A percentile compares a stretch with the other conserved stretches of the same genome.
phyloP scores from a whole-genome alignment of 768 basidiomycete genomes.

The Lactarius indigo region DNA sequence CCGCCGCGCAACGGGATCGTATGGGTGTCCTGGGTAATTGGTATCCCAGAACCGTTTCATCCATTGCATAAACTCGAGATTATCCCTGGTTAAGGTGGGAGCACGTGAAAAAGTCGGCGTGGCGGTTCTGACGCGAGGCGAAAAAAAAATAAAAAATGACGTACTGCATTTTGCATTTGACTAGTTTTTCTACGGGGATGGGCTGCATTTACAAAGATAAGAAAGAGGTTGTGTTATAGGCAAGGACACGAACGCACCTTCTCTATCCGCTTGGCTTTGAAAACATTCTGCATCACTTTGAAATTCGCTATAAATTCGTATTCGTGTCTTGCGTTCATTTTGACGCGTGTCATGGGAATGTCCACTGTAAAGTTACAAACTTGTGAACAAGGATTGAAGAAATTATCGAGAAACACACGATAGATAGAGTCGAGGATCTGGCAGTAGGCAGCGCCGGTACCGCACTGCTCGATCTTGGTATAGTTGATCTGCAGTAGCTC shows the following conservation, averaged over 20 bases:
- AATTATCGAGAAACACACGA: slow-evolving; percentile 45
- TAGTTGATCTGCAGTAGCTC: slow-evolving; percentile 88
- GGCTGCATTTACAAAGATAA: slow-evolving; percentile 49
- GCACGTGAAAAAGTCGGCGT: slow-evolving; percentile 8
- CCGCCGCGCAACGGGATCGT: slow-evolving; percentile 80
- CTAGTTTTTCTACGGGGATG: slow-evolving; percentile 89
- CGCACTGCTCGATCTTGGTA: slow-evolving; percentile 91
- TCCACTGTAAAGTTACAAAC: slow-evolving; percentile 55
- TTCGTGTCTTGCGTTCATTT: slow-evolving; percentile 94
- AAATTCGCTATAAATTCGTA: slow-evolving; percentile 95
- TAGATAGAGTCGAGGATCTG: slow-evolving; percentile 95
- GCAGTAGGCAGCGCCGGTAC: slow-evolving; percentile 88
- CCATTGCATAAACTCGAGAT: slow-evolving; percentile 99
- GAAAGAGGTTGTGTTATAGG: background rate
- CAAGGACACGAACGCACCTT: slow-evolving; percentile 52
- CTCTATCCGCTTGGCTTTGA: slow-evolving; percentile 92
- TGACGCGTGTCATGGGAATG: slow-evolving; percentile 86
- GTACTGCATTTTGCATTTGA: slow-evolving; percentile 99
- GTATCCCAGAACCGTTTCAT: slow-evolving; percentile 93
- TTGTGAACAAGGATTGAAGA: too few species aligned
- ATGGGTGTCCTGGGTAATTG: slow-evolving; percentile 83
- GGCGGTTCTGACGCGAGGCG: slow-evolving; percentile 2
- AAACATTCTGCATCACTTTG: slow-evolving; percentile 90
- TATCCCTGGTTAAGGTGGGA: slow-evolving; percentile 62
- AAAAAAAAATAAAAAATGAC: slow-evolving; percentile 34